These are phyloP conservation scores for Inonotus obliquus DNA, from an alignment of 1,284 basidiomycete genomes.

Conservation along the genomic window DNA sequence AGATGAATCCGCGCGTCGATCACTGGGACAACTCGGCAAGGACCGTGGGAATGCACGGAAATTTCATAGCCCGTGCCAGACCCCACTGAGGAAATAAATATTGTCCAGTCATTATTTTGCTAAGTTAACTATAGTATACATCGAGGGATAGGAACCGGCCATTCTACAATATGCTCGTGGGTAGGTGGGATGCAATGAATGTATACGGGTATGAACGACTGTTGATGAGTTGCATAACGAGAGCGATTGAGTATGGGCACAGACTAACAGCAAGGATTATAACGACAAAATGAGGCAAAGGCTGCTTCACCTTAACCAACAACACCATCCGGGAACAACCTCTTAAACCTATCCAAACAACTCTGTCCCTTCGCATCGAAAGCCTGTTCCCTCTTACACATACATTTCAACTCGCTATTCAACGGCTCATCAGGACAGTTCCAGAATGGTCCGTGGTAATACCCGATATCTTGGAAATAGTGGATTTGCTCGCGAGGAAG, in stretches of 20 bases:
- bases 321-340: constrained; percentile 6
- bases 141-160: not conserved
- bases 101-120: not conserved
- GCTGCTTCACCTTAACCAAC: not conserved
- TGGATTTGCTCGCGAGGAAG: constrained; percentile 58
- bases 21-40: no score
- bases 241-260: no score
- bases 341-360: constrained; percentile 6
- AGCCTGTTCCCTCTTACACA: constrained; percentile 41
- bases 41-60: no score
- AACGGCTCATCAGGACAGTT: constrained; percentile 47
- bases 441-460: constrained; percentile 45
- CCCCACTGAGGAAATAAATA: no score
- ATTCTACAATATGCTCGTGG: not conserved
- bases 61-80: not conserved
- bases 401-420: constrained; percentile 42
- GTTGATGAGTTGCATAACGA: no score
- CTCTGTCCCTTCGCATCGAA: constrained; percentile 36
- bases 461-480: constrained; percentile 62
- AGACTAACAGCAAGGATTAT: no score
- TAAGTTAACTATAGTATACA: not conserved
- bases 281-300: no score
- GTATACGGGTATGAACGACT: not conserved
- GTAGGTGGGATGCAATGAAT: not conserved
- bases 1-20: no score